These are phyloP conservation scores for Macadamia tetraphylla DNA, from an alignment of 164 flowering plant genomes.

Conservation along the genomic window DNA sequence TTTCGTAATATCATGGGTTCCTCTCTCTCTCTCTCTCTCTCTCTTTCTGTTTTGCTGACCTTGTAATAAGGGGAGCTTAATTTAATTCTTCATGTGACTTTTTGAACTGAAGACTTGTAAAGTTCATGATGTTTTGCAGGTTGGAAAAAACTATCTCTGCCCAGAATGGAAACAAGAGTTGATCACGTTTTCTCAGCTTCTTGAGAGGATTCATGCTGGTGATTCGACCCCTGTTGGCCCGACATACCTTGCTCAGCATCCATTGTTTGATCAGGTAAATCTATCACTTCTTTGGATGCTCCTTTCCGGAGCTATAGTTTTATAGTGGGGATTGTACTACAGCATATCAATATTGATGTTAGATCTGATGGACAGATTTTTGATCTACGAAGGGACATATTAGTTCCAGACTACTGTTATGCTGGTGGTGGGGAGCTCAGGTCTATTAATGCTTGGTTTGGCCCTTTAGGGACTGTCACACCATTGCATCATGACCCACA, in stretches of 20 bases:
- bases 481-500: slow-evolving; percentile 99
- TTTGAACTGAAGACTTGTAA: slow-evolving; percentile 7
- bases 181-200: slow-evolving; percentile 79
- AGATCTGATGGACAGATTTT: slow-evolving; percentile 46
- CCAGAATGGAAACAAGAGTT: slow-evolving; percentile 96
- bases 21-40: too few relatives aligned
- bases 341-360: slow-evolving; percentile 1
- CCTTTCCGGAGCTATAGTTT: background rate
- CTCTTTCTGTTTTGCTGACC: background rate
- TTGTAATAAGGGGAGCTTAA: background rate
- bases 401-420: slow-evolving; percentile 86
- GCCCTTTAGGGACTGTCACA: slow-evolving; percentile 94
- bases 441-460: slow-evolving; percentile 96
- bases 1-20: too few relatives aligned
- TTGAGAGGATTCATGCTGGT: slow-evolving; percentile 48
- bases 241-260: slow-evolving; percentile 97
- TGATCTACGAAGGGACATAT: slow-evolving; percentile 70
- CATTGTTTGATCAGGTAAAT: slow-evolving; percentile 84
- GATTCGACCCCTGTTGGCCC: background rate
- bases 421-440: slow-evolving; percentile 87
- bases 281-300: background rate
- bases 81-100: background rate
- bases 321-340: background rate
- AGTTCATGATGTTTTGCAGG: slow-evolving; percentile 41
- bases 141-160: slow-evolving; percentile 83